phyloP scores from a whole-genome alignment of 2,329 filamentous ascomycete genomes.

The Trichophyton schoenleinii region DNA sequence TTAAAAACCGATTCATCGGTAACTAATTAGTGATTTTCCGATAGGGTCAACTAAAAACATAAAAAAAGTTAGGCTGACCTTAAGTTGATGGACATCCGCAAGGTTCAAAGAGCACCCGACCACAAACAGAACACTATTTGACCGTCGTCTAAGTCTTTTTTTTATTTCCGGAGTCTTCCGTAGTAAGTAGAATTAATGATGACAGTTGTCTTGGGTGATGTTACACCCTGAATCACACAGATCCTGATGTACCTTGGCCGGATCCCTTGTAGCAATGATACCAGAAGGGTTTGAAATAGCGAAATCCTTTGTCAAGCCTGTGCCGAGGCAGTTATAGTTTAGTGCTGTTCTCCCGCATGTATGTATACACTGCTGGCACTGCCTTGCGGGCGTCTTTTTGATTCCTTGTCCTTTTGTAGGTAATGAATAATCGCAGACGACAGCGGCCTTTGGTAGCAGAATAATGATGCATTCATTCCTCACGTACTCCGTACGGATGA shows the following conservation, averaged over 20 bases:
- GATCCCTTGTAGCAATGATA: background rate
- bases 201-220: background rate
- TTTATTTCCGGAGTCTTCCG: background rate
- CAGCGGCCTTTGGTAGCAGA: background rate
- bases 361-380: background rate
- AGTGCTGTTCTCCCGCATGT: background rate
- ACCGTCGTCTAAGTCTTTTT: constrained; percentile 6
- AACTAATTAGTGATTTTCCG: background rate
- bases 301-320: background rate
- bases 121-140: background rate
- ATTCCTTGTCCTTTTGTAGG: too few species aligned
- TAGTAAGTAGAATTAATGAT: constrained; percentile 5
- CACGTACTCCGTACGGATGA: too few species aligned
- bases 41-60: background rate
- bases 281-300: background rate
- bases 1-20: constrained; percentile 11
- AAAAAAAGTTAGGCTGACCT: background rate
- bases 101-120: background rate
- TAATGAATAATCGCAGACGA: background rate
- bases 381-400: background rate
- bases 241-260: constrained; percentile 5
- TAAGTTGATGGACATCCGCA: background rate
- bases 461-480: background rate
- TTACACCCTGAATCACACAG: background rate
- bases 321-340: background rate